Base-by-base conservation (phyloP, 2,329 filamentous ascomycete genomes). In the Stachybotrys echinatus region DNA sequence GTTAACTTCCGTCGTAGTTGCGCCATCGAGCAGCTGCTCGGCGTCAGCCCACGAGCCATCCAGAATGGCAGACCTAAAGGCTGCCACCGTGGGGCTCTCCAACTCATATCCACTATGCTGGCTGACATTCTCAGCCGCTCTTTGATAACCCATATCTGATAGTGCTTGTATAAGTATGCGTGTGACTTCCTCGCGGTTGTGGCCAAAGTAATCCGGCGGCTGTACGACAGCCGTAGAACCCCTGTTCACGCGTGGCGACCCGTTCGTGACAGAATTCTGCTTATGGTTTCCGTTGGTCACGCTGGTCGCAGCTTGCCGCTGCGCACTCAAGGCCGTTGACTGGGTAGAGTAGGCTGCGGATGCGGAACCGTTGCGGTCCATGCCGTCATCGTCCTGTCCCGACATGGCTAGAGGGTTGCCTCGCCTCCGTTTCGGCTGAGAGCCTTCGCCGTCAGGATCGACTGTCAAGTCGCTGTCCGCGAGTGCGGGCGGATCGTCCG, bases 111-210 rank as follows among this genome's bases (percentile, higher is more conserved):
- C 92, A 63, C 92, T 97, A 67, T 95, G 89, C 53, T 80, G 77
- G 61, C 83, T 87, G 50, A 99, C 74, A 53, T 79, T 83, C 42
- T 82, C 77, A 21, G 94, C 92, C 12, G 92, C 88, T 12, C 76
- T 75, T 52, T 84, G 76, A 64, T 97, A 96, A 3, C 94, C 94
- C 72, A 99, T 78, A 65, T 96, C 92, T 21, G 84, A 82, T 55
- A 99, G 72, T 34, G 91, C 88, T 69, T 99, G 94, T 61, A 99
- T 94, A 60, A 99, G 71, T 55, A 97, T 87, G 48, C 94, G 80
- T 5, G 92, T 95, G 42, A 97, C 87, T 72, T 99, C 92, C 74
- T 96, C 91, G 64, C 90, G 83, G 64, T 94, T 83, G 64, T 97
- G 92, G 18, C 91, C 92, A 62, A 84, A 87, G 66, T 95, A 97